A percentile compares a stretch with the other conserved stretches of the same genome.
Conservation (phyloP, 1,139 yeast genomes). For the Geotrichum reessii region DNA sequence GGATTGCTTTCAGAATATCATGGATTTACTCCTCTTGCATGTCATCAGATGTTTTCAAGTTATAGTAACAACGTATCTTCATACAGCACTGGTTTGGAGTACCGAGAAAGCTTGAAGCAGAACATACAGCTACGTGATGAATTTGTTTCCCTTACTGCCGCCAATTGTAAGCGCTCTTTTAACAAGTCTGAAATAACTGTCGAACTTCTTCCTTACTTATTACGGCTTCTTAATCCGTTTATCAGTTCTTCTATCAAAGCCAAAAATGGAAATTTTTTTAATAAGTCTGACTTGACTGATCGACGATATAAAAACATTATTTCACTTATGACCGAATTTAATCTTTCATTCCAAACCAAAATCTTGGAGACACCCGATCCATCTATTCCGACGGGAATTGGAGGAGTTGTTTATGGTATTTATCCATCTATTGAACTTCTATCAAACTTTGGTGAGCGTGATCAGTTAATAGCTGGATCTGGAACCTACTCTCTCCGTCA, state of each 20-base stretch:
- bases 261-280: not conserved
- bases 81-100: conserved; percentile 35
- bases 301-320: conserved; percentile 1
- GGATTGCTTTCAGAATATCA: conserved; percentile 53
- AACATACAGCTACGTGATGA: conserved; percentile 29
- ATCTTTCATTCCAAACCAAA: conserved; percentile 8
- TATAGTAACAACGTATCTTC: conserved; percentile 41
- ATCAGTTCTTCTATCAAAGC: not conserved
- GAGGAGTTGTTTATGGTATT: conserved; percentile 22
- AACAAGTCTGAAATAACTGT: conserved; percentile 20
- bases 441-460: conserved; percentile 27
- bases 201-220: conserved; percentile 15
- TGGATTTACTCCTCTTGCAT: conserved; percentile 54
- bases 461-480: conserved; percentile 25
- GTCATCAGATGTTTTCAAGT: conserved; percentile 63
- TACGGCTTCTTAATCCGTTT: conserved; percentile 6
- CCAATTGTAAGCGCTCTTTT: conserved; percentile 24
- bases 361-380: not conserved
- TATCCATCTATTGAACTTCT: conserved; percentile 36
- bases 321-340: conserved; percentile 9
- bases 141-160: conserved; percentile 22
- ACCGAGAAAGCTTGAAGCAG: conserved; percentile 20
- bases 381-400: conserved; percentile 5
- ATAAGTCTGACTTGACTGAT: not conserved
- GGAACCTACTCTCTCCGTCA: conserved; percentile 33